phyloP scores from a whole-genome alignment of 2,329 filamentous ascomycete species.

The Claviceps africana region DNA sequence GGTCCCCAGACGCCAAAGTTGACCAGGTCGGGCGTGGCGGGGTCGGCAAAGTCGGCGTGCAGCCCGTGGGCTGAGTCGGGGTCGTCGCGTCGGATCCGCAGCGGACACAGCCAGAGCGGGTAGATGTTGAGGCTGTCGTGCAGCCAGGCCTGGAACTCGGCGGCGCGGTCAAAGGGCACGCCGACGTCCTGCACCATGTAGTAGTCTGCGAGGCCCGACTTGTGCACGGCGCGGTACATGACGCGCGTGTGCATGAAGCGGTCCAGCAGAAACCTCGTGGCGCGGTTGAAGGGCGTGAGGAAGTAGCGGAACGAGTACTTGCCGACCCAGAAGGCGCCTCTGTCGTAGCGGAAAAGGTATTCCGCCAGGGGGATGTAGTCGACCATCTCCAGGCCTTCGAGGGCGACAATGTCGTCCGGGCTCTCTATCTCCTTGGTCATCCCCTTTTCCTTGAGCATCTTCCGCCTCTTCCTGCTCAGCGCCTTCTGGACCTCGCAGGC shows the following conservation, averaged over 20 bases:
- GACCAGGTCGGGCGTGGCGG: conserved; percentile 27
- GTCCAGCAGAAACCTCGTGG: conserved; percentile 55
- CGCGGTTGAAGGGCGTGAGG: conserved; percentile 42
- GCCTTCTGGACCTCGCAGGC: conserved; percentile 40
- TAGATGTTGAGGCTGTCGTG: conserved; percentile 40
- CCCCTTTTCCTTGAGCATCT: conserved; percentile 20
- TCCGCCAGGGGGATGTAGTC: conserved; percentile 55
- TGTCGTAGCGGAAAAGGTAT: conserved; percentile 65
- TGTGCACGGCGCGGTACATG: conserved; percentile 59
- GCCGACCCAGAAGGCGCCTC: conserved; percentile 63
- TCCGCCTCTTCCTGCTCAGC: conserved; percentile 22
- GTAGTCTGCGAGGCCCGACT: conserved; percentile 47
- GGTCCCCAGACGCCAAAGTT: conserved; percentile 69
- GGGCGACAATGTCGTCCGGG: conserved; percentile 2
- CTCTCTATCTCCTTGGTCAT: conserved; percentile 13
- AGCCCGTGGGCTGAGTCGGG: conserved; percentile 30
- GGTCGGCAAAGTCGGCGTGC: conserved; percentile 26
- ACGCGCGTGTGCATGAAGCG: conserved; percentile 61
- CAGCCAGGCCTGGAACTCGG: conserved; percentile 36
- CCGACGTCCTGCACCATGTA: conserved; percentile 57
- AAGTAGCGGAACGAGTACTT: conserved; percentile 48
- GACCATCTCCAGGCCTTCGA: conserved; percentile 19
- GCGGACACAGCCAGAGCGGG: conserved; percentile 46
- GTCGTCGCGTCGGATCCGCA: conserved; percentile 24
- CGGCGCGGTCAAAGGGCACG: conserved; percentile 38